Evolutionary conservation across 495 filamentous ascomycete species (phyloP), one percentile per base, ranked within the genome.

Genomic region (Barbatosphaeria neglecta): DNA sequence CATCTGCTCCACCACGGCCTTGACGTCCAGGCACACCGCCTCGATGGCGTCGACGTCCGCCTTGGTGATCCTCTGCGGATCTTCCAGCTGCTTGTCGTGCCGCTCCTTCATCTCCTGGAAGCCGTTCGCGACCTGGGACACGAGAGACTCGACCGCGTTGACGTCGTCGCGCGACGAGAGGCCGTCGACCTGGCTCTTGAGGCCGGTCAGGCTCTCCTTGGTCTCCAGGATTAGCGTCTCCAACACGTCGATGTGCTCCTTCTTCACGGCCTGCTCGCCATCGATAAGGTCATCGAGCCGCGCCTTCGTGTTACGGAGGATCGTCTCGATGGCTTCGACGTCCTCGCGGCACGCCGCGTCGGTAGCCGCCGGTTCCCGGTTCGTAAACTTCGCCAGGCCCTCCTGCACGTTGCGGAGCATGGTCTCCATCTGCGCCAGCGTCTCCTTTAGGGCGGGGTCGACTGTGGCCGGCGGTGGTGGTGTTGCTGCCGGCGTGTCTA

Each of bases 311-410:
- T 88, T 90, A 41, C 82, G 76, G 19, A 96, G 75, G 39, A 96
- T 74, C 0, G 81, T 88, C 60, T 95, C 88, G 46, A 96, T 87
- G n/a, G 83, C 85, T 48, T 87, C 79, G 2, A 84, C 84, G 52
- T 95, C 87, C 48, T 90, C 84, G 57, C 76, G 81, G 20, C 72
- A 74, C 19, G 78, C 78, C 2, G 57, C 31, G 44, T 70, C 55
- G 22, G 63, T 60, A 54, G 54, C 25, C 11, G 54, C 38, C 15
- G 60, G 42, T 9, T 66, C 61, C 20, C 49, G 47, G 33, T 46
- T 43, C 2, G 57, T 46, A 28, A 59, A 47, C 24, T 58, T 59
- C 9, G 56, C 47, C 37, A 72, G 58, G 8, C 59, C 55, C 4
- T 68, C 60, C 37, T 70, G 64, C 49, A 72, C 55, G 74, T 64